phyloP scores from a whole-genome alignment of 1,284 basidiomycete genomes.

The Quambalaria eucalypti region DNA sequence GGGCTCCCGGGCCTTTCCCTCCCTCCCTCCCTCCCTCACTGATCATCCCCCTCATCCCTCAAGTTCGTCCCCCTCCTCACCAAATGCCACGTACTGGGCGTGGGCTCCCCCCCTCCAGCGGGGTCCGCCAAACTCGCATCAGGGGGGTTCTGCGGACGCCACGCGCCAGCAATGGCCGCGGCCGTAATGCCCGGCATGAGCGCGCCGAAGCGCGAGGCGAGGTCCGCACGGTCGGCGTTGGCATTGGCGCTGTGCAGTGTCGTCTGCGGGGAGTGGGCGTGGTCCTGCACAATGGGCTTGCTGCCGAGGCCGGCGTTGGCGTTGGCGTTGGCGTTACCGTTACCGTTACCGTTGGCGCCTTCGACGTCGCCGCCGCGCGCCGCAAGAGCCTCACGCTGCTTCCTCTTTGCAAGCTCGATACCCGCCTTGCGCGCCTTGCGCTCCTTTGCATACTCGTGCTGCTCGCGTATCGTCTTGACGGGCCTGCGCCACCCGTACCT shows the following conservation, averaged over 20 bases:
- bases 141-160: constrained; percentile 54
- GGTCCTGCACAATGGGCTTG: too few species aligned
- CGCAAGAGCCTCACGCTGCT: not conserved
- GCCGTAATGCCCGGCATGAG: constrained; percentile 41
- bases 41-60: not conserved
- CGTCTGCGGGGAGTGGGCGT: constrained; percentile 58
- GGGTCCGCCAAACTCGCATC: constrained; percentile 5
- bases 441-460: not conserved
- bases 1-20: too few species aligned
- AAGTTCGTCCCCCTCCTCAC: not conserved
- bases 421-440: not conserved
- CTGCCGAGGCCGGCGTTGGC: constrained; percentile 30
- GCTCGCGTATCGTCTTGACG: not conserved
- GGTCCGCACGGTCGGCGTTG: too few species aligned
- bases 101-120: constrained; percentile 10
- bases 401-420: too few species aligned
- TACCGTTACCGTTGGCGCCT: constrained; percentile 52
- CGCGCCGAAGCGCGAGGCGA: constrained; percentile 20
- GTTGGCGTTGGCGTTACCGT: too few species aligned
- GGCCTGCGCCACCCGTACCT: not conserved
- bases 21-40: too few species aligned
- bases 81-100: constrained; percentile 18
- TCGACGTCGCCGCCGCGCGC: constrained; percentile 63
- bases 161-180: constrained; percentile 34
- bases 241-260: constrained; percentile 53